These are phyloP conservation scores for Fusarium pseudocircinatum DNA, from an alignment of 2,329 filamentous ascomycete genomes.

Conservation along the genomic window DNA sequence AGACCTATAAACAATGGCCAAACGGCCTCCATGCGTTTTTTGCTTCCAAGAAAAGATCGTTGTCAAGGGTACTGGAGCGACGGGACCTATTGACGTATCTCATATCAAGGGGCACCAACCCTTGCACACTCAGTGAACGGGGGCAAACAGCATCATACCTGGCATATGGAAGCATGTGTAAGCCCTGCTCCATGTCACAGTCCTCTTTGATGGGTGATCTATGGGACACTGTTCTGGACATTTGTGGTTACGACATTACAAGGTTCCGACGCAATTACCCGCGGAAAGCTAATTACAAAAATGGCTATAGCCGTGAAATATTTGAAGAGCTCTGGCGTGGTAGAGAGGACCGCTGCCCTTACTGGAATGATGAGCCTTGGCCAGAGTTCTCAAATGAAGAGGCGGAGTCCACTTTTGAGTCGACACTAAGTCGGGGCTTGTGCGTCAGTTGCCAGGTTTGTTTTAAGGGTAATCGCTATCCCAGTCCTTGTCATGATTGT, in stretches of 20 bases:
- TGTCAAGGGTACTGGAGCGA: background rate
- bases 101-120: rapidly evolving
- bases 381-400: background rate
- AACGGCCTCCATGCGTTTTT: background rate
- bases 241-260: background rate
- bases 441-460: rapidly evolving
- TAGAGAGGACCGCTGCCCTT: background rate
- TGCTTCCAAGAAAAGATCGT: rapidly evolving
- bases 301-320: background rate
- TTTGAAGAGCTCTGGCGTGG: background rate
- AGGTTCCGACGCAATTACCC: rapidly evolving
- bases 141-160: rapidly evolving
- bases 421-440: rapidly evolving
- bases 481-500: rapidly evolving
- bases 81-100: background rate
- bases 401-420: rapidly evolving
- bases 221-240: background rate
- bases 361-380: background rate
- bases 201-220: background rate
- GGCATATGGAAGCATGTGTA: background rate
- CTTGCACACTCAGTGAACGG: rapidly evolving
- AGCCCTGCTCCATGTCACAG: rapidly evolving
- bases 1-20: too few relatives aligned
- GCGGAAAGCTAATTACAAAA: rapidly evolving
- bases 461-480: rapidly evolving